phyloP scores from a whole-genome alignment of 75 land plant genomes.

The Picea sitchensis region DNA sequence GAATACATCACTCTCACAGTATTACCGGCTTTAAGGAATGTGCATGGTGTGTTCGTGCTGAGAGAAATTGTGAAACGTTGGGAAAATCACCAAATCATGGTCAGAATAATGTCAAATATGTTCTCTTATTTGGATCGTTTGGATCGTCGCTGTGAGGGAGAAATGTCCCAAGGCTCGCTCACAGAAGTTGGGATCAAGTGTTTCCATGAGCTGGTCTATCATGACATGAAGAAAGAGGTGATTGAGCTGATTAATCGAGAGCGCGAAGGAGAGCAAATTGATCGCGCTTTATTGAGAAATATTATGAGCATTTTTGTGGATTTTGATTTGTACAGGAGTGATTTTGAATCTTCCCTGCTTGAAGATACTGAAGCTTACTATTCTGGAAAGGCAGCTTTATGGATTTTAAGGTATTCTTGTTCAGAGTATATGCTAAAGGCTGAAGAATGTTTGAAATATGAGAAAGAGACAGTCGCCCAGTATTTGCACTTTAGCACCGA shows the following conservation, averaged over 20 bases:
- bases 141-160: constrained; percentile 48
- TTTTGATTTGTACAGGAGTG: constrained; percentile 54
- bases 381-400: constrained; percentile 71
- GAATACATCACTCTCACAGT: too few relatives aligned
- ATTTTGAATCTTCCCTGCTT: constrained; percentile 74
- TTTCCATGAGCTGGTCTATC: constrained; percentile 68
- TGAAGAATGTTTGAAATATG: constrained; percentile 75
- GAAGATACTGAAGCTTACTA: constrained; percentile 77
- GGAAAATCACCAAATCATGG: constrained; percentile 64
- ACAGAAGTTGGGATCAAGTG: constrained; percentile 10
- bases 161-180: constrained; percentile 72
- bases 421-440: constrained; percentile 91
- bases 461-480: constrained; percentile 13
- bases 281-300: too few relatives aligned
- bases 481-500: too few relatives aligned
- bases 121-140: constrained; percentile 84
- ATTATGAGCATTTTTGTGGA: background rate
- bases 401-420: constrained; percentile 95
- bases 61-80: constrained; percentile 60
- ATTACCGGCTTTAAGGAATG: constrained; percentile 72
- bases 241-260: constrained; percentile 29
- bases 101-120: constrained; percentile 83
- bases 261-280: too few relatives aligned
- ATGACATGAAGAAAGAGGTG: constrained; percentile 75
- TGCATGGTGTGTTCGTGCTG: constrained; percentile 78